Evolutionary conservation across 352 stramenopile genomes (phyloP).

Genomic region (Aphanomyces euteiches): DNA sequence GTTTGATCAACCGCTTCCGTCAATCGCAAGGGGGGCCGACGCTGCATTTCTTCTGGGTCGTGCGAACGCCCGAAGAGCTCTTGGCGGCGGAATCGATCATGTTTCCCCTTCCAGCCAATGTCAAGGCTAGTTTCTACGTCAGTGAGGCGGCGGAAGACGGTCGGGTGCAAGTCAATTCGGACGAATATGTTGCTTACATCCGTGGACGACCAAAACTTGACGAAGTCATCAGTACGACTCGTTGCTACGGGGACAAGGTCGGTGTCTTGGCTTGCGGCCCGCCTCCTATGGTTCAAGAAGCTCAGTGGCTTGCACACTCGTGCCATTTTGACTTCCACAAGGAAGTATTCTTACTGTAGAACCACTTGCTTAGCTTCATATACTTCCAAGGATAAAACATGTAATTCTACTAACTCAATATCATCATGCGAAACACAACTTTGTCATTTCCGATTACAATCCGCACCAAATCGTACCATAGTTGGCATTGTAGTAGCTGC

Average conservation of each 20-base stretch:
- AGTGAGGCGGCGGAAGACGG: conserved; percentile 48
- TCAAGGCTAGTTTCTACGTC: conserved; percentile 61
- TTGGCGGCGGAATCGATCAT: conserved; percentile 61
- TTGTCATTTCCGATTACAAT: no score
- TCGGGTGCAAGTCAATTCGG: conserved; percentile 45
- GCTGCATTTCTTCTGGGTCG: conserved; percentile 79
- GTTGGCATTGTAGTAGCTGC: no score
- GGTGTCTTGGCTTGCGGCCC: conserved; percentile 67
- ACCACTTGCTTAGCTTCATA: no score
- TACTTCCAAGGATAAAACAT: no score
- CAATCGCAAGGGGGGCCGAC: conserved; percentile 76
- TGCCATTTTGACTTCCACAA: conserved; percentile 35
- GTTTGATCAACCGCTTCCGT: conserved; percentile 81
- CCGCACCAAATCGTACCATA: no score
- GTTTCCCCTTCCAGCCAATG: conserved; percentile 40
- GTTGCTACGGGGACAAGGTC: conserved; percentile 44
- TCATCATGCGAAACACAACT: no score
- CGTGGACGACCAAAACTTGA: conserved; percentile 55
- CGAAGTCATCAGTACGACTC: conserved; percentile 65
- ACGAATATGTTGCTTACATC: conserved; percentile 52
- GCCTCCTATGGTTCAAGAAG: conserved; percentile 75
- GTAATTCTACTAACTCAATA: no score
- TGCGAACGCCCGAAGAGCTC: conserved; percentile 72
- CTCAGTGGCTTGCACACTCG: conserved; percentile 76
- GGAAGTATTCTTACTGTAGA: neutral